A percentile compares a stretch with the other conserved stretches of the same genome.
Conservation (phyloP, 306 rosid genomes). For the Purshia tridentata region DNA sequence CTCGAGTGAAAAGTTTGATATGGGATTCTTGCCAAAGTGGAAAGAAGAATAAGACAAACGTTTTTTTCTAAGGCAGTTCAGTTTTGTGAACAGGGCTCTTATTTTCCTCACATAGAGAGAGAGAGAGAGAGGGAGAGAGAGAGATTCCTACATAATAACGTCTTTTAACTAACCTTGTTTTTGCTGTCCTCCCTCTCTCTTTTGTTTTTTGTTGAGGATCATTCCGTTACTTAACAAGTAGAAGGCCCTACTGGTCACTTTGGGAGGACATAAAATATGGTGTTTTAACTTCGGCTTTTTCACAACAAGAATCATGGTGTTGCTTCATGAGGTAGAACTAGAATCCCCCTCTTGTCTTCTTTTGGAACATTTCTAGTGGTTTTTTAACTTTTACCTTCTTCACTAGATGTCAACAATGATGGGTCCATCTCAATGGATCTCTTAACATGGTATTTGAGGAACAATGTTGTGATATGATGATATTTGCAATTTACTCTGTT, state of each 20-base stretch:
- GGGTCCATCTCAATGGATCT: not conserved
- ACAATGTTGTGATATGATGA: no score
- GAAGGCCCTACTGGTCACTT: not conserved
- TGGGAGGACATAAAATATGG: not conserved
- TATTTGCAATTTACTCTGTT: no score
- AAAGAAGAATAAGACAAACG: not conserved
- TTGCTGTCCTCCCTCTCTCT: not conserved
- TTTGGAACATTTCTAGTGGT: no score
- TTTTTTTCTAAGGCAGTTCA: not conserved
- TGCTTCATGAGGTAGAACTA: not conserved
- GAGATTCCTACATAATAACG: no score
- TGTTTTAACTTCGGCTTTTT: not conserved
- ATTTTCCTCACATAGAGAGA: no score
- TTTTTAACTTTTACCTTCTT: not conserved
- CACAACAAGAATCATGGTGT: not conserved
- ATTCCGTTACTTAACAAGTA: not conserved
- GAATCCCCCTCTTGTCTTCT: no score
- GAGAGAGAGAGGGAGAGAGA: no score
- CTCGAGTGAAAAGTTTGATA: not conserved
- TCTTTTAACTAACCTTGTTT: no score
- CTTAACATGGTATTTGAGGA: not conserved
- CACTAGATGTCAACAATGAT: not conserved
- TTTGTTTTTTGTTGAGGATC: not conserved
- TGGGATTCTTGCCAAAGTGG: conserved; percentile 17
- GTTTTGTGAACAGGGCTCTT: not conserved